Evolutionary conservation across 1,284 basidiomycete species (phyloP).

Genomic region (Xerocomus minutiporus): DNA sequence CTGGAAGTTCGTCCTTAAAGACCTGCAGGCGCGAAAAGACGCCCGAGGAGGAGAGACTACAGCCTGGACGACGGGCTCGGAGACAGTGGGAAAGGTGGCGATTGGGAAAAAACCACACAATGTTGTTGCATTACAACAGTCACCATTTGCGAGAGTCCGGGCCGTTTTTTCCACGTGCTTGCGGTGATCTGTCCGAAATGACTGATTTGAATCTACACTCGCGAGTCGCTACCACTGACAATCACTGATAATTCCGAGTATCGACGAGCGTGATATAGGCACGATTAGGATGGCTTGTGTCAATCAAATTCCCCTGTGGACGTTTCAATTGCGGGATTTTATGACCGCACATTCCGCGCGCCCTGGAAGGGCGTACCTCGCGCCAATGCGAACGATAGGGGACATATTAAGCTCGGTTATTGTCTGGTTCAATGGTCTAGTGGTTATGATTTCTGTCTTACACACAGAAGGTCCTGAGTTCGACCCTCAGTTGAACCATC

Average conservation of each 20-base stretch:
- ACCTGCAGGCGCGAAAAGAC: background rate
- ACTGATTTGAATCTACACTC: background rate
- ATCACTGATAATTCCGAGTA: background rate
- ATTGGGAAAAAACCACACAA: background rate
- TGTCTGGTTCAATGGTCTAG: conserved; percentile 48
- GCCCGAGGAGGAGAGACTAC: background rate
- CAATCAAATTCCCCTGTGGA: background rate
- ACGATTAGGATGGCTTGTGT: background rate
- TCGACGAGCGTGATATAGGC: background rate
- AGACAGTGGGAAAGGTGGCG: background rate
- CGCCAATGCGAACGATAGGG: background rate
- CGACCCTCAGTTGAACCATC: conserved; percentile 56
- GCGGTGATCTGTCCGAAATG: background rate
- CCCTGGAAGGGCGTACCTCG: background rate
- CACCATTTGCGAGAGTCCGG: background rate
- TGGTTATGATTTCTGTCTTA: conserved; percentile 62
- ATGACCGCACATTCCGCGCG: background rate
- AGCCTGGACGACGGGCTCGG: background rate
- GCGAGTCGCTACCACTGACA: background rate
- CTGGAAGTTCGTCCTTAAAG: background rate
- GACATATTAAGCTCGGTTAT: accelerated
- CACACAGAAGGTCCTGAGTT: conserved; percentile 64
- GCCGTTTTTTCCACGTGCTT: conserved; percentile 14
- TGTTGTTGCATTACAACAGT: conserved; percentile 9
- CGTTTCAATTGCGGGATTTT: no score